These are phyloP conservation scores for Candida pseudocylindracea DNA, from an alignment of 1,139 yeast genomes.

Conservation along the genomic window DNA sequence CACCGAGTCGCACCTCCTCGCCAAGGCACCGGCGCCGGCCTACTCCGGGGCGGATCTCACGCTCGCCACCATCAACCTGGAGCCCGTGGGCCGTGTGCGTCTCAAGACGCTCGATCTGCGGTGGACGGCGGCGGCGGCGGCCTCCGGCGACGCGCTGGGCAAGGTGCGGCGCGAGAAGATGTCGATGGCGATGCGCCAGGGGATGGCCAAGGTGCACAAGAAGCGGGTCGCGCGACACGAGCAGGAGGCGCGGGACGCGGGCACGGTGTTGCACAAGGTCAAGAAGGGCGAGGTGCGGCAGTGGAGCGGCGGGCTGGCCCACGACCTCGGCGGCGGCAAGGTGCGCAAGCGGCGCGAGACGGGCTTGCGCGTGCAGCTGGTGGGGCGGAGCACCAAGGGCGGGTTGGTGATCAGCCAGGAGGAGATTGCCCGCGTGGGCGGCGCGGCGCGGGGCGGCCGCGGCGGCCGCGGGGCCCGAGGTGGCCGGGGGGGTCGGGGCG, in stretches of 20 bases:
- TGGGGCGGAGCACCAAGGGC: constrained; percentile 64
- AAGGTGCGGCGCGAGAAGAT: constrained; percentile 39
- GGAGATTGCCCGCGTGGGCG: constrained; percentile 31
- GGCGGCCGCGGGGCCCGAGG: too few relatives aligned
- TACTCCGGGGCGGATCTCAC: constrained; percentile 65
- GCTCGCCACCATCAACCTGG: constrained; percentile 38
- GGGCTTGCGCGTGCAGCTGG: constrained; percentile 56
- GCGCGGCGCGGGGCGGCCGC: too few relatives aligned
- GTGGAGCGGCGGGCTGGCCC: constrained; percentile 1
- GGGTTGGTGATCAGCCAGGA: constrained; percentile 55
- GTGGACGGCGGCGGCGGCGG: constrained; percentile 28
- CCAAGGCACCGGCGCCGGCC: constrained; percentile 18
- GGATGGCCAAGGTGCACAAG: constrained; percentile 42
- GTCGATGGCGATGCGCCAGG: constrained; percentile 79
- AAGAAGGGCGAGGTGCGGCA: constrained; percentile 42
- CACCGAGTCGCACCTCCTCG: constrained; percentile 67
- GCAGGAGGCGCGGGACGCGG: constrained; percentile 69
- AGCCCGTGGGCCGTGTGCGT: constrained; percentile 66
- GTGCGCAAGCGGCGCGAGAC: constrained; percentile 28
- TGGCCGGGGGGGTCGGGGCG: too few relatives aligned
- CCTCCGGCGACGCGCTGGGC: constrained; percentile 16
- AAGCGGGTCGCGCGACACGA: constrained; percentile 35
- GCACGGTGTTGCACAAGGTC: constrained; percentile 51
- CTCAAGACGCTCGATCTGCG: constrained; percentile 53
- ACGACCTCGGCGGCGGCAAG: constrained; percentile 29